Conservation (phyloP, 192 early-diverging fungal species). For the Backusella sp. region DNA sequence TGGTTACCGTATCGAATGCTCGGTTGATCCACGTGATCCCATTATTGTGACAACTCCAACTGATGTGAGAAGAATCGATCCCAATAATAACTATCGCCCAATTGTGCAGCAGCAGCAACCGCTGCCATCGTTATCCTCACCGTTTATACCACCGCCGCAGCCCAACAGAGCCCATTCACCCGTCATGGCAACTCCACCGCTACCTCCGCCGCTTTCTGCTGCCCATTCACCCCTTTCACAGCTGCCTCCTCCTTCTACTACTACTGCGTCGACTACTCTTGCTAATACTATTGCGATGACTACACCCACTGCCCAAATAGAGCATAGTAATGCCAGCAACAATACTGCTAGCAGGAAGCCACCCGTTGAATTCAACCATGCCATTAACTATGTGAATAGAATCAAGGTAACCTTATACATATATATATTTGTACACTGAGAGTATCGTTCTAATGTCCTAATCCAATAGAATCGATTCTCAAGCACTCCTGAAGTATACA, state of each 20-base stretch:
- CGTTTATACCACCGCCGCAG: neutral
- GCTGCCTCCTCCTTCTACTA: neutral
- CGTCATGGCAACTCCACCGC: constrained; percentile 62
- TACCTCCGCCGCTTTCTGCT: constrained; percentile 33
- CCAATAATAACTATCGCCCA: neutral
- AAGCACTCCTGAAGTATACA: constrained; percentile 91
- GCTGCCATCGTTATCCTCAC: neutral
- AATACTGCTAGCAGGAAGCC: constrained; percentile 24
- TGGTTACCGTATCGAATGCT: constrained; percentile 92
- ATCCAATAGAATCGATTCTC: constrained; percentile 80
- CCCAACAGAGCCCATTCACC: neutral
- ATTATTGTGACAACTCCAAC: constrained; percentile 89
- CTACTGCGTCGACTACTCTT: neutral
- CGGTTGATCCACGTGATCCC: constrained; percentile 65
- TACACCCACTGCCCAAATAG: constrained; percentile 9
- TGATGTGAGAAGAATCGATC: constrained; percentile 47
- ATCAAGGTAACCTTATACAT: constrained; percentile 64
- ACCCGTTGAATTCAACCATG: constrained; percentile 95
- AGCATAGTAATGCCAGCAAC: neutral
- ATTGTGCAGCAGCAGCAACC: constrained; percentile 1
- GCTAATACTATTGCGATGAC: neutral
- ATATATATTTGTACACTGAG: too few species aligned
- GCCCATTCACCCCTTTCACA: neutral
- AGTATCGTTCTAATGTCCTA: neutral
- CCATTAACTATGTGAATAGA: constrained; percentile 99